Evolutionary conservation across 805 yeast genomes (phyloP).

Genomic region (Scheffersomyces lignosus): DNA sequence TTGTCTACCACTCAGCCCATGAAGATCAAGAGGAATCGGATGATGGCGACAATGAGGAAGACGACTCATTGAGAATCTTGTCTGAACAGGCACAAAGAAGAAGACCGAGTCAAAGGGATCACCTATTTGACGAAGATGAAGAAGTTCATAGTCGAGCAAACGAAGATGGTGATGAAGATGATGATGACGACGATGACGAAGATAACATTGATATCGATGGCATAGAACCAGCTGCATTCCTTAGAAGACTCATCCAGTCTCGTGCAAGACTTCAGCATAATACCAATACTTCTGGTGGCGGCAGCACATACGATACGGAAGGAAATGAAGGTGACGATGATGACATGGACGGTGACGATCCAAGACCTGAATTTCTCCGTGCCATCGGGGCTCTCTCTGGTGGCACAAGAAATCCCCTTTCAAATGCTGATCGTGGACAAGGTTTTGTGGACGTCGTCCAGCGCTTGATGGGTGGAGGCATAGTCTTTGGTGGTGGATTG

Average conservation of each 20-base stretch:
- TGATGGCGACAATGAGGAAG: constrained; percentile 14
- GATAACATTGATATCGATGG: constrained; percentile 10
- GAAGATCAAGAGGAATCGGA: constrained; percentile 2
- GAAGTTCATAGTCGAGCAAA: constrained; percentile 15
- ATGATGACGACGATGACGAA: constrained; percentile 15
- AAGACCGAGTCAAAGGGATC: constrained; percentile 6
- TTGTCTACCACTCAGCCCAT: background rate
- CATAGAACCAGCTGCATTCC: constrained; percentile 18
- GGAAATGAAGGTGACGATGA: constrained; percentile 15
- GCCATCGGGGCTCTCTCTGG: constrained; percentile 22
- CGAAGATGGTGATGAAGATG: constrained; percentile 20
- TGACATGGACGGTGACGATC: constrained; percentile 14
- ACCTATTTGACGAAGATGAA: constrained; percentile 25
- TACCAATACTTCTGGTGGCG: constrained; percentile 8
- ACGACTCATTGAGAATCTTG: constrained; percentile 34
- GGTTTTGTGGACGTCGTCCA: constrained; percentile 35
- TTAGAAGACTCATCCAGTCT: constrained; percentile 19
- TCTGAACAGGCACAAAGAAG: constrained; percentile 34
- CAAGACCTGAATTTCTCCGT: constrained; percentile 24
- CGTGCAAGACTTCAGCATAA: constrained; percentile 4
- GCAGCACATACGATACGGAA: constrained; percentile 9
- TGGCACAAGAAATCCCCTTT: constrained; percentile 1
- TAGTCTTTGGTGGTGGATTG: constrained; percentile 15
- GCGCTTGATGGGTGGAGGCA: constrained; percentile 31
- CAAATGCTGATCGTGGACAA: constrained; percentile 3